Evolutionary conservation across 106 monocot species (phyloP).

Genomic region (Allium cepa): DNA sequence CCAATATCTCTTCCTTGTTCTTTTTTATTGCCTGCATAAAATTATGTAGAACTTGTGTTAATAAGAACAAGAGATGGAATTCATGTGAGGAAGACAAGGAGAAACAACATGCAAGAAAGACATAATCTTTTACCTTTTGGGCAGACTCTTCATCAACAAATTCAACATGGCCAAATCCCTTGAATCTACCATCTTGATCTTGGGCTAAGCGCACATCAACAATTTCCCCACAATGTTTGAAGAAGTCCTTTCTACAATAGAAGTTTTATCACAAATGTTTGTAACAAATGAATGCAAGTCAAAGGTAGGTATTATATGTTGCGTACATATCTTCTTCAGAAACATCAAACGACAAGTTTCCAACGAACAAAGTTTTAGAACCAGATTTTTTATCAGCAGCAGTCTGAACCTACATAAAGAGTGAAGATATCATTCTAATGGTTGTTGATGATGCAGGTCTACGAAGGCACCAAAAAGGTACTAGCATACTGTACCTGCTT

Average conservation of each 20-base stretch:
- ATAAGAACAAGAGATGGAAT: neutral
- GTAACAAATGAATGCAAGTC: no score
- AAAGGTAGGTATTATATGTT: neutral
- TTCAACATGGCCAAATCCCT: constrained; percentile 85
- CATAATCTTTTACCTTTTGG: constrained; percentile 27
- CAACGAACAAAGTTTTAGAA: constrained; percentile 65
- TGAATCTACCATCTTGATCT: constrained; percentile 47
- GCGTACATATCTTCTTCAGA: constrained; percentile 63
- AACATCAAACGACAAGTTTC: constrained; percentile 50
- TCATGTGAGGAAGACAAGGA: neutral
- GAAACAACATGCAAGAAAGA: neutral
- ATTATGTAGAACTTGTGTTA: neutral
- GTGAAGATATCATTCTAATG: no score
- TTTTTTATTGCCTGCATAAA: constrained; percentile 54
- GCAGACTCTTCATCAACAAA: constrained; percentile 59
- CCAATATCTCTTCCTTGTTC: constrained; percentile 48
- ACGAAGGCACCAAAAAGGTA: neutral
- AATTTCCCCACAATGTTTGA: constrained; percentile 73
- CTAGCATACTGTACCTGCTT: constrained; percentile 17
- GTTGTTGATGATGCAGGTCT: neutral
- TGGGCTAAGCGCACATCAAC: constrained; percentile 51
- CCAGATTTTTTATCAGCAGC: constrained; percentile 34
- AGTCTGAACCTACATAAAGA: constrained; percentile 37
- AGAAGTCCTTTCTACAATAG: constrained; percentile 56
- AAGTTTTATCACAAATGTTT: neutral